Base-by-base conservation (phyloP, 2,329 filamentous ascomycete genomes). In the Plectosphaerella plurivora region DNA sequence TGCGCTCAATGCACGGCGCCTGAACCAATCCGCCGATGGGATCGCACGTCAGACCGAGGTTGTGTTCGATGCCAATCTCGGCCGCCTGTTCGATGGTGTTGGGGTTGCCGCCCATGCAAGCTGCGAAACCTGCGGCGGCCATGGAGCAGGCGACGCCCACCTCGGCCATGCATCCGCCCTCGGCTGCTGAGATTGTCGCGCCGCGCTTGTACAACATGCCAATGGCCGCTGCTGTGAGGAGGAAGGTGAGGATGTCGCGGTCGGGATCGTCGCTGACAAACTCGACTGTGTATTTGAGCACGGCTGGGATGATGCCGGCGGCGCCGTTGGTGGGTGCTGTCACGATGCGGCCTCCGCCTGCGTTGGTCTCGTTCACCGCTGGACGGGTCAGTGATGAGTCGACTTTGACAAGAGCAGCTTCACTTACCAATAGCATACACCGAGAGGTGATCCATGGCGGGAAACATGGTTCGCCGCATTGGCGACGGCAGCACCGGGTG, bases 141-240 rank as follows among this genome's bases (percentile, higher is more conserved):
- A 78, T 78, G 22, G 73, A 76, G 56, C 75, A 78, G 3, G 75
- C 75, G 1, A 78, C 75, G 24, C 75, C 75, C 1, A 78, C 75
- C 56, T 78, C 75, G n/a, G 75, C 75, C 75, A 78, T 78, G 62
- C 75, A 78, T 0, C 75, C 75, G 39, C 75, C 75, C 56, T 78
- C 75, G 2, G 75, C 75, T 0, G 75, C 75, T 1, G 74, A 77
- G 54, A 78, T 78, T 18, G 74, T 78, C 0, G 75, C 75, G 4
- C 75, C 75, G 16, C 75, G 73, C 66, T 78, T 78, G 66, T 77
- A 78, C 20, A 78, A 67, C 75, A 78, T 78, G 45, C 75, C 75
- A 20, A 78, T 76, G 6, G 75, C 75, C 0, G 75, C 68, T 2
- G 75, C 72, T 2, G 75, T 78, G 2, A 78, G 66, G 0, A 78